These are phyloP conservation scores for Naganishia vishniacii DNA, from an alignment of 768 basidiomycete genomes.

Conservation along the genomic window DNA sequence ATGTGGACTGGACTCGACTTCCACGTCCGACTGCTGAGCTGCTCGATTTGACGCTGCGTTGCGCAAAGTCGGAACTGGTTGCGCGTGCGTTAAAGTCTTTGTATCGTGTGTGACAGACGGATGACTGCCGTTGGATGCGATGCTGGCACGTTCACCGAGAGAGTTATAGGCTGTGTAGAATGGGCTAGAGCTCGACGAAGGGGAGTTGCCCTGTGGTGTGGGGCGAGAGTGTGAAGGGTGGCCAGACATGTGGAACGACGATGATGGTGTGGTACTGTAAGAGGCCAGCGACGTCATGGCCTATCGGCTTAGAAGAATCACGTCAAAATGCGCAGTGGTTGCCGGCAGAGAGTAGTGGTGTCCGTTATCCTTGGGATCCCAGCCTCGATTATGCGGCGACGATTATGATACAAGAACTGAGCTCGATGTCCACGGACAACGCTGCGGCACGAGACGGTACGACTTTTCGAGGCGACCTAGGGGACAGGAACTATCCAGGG, in stretches of 20 bases:
- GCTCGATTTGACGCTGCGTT: not conserved
- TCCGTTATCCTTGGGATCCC: too few species aligned
- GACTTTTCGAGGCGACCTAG: too few species aligned
- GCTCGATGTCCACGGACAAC: too few species aligned
- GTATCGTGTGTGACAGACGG: not conserved
- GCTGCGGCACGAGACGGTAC: too few species aligned
- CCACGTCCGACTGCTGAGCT: not conserved
- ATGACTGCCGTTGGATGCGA: not conserved
- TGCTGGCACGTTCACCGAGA: not conserved
- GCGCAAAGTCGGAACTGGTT: too few species aligned
- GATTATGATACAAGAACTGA: too few species aligned
- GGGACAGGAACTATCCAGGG: too few species aligned
- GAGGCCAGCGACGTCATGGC: slow-evolving; percentile 20
- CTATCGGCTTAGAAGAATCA: not conserved
- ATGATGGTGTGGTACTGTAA: not conserved
- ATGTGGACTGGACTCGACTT: not conserved
- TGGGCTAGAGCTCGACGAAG: not conserved
- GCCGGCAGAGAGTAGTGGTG: too few species aligned
- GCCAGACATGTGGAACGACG: slow-evolving; percentile 15
- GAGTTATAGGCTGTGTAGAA: slow-evolving; percentile 1
- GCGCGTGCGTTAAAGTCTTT: not conserved
- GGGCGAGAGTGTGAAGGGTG: slow-evolving; percentile 11
- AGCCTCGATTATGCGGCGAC: too few species aligned
- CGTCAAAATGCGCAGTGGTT: too few species aligned
- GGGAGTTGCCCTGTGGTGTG: not conserved